Percentiles rank a stretch among this genome's conserved stretches.
These are phyloP conservation scores for Alternaria ventricosa DNA, from an alignment of 2,329 filamentous ascomycete genomes.

Conservation along the genomic window DNA sequence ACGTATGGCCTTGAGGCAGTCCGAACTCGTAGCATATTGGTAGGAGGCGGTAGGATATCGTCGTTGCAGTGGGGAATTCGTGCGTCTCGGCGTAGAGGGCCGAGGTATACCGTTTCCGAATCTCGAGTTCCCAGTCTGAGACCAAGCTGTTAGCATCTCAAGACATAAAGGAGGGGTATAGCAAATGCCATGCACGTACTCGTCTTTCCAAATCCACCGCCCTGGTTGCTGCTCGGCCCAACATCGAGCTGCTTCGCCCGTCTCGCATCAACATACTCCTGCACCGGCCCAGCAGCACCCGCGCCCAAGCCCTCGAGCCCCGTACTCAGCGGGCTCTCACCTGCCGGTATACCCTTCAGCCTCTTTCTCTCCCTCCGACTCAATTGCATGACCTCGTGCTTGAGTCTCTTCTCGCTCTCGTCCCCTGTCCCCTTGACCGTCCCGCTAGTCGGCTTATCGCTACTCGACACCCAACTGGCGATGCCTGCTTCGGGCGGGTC, in stretches of 20 bases:
- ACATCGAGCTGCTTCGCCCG: conserved; percentile 62
- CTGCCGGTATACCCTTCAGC: conserved; percentile 61
- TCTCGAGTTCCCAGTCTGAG: conserved; percentile 67
- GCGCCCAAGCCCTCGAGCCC: conserved; percentile 11
- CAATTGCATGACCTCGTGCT: conserved; percentile 69
- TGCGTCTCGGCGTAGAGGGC: conserved; percentile 66
- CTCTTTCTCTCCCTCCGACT: conserved; percentile 65
- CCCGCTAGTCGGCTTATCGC: conserved; percentile 74
- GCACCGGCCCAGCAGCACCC: conserved; percentile 25
- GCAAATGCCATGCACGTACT: conserved; percentile 60
- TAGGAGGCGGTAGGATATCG: conserved; percentile 65
- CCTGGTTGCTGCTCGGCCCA: conserved; percentile 68
- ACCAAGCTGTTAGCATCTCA: conserved; percentile 5
- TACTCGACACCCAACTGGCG: conserved; percentile 69
- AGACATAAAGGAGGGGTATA: background rate
- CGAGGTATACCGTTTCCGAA: conserved; percentile 68
- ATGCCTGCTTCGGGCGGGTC: conserved; percentile 68
- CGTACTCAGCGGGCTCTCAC: conserved; percentile 12
- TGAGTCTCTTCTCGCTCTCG: conserved; percentile 67
- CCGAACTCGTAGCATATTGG: conserved; percentile 72
- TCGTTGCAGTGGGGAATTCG: conserved; percentile 66
- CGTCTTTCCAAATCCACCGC: conserved; percentile 78
- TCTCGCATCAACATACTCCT: conserved; percentile 48
- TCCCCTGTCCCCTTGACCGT: conserved; percentile 71
- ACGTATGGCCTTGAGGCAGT: conserved; percentile 59